phyloP scores from a whole-genome alignment of 331 rosid species.

The Phaseolus coccineus region DNA sequence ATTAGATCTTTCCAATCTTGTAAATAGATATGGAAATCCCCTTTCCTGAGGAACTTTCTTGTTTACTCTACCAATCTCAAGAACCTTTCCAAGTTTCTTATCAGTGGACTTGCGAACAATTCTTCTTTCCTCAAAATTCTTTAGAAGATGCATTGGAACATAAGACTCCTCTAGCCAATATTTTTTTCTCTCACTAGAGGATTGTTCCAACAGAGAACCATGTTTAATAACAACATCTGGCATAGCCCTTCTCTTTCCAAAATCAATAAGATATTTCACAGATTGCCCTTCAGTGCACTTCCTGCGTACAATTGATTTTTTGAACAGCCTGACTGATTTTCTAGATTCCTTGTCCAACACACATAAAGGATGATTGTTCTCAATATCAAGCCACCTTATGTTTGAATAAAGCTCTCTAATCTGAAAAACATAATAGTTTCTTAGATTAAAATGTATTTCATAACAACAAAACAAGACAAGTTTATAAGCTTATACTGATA shows the following conservation, averaged over 20 bases:
- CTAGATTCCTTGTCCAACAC: conserved; percentile 78
- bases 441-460: conserved; percentile 41
- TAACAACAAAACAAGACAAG: conserved; percentile 9
- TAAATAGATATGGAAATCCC: conserved; percentile 84
- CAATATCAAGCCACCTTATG: conserved; percentile 90
- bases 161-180: conserved; percentile 87
- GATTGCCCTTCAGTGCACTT: conserved; percentile 70
- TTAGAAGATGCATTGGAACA: conserved; percentile 90
- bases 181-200: conserved; percentile 80
- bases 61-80: conserved; percentile 51
- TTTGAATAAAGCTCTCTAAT: conserved; percentile 90
- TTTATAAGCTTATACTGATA: conserved; percentile 35
- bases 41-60: conserved; percentile 49
- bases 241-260: conserved; percentile 93
- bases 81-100: conserved; percentile 58
- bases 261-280: conserved; percentile 87
- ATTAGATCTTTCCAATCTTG: conserved; percentile 78
- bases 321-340: conserved; percentile 86
- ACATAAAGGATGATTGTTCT: conserved; percentile 74
- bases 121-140: conserved; percentile 93
- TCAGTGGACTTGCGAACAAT: conserved; percentile 71
- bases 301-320: conserved; percentile 92
- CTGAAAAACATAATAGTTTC: conserved; percentile 58
- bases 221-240: conserved; percentile 72
- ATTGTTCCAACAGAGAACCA: conserved; percentile 72